Evolutionary conservation across 2,329 filamentous ascomycete genomes (phyloP).

Genomic region (Pochonia chlamydosporia): DNA sequence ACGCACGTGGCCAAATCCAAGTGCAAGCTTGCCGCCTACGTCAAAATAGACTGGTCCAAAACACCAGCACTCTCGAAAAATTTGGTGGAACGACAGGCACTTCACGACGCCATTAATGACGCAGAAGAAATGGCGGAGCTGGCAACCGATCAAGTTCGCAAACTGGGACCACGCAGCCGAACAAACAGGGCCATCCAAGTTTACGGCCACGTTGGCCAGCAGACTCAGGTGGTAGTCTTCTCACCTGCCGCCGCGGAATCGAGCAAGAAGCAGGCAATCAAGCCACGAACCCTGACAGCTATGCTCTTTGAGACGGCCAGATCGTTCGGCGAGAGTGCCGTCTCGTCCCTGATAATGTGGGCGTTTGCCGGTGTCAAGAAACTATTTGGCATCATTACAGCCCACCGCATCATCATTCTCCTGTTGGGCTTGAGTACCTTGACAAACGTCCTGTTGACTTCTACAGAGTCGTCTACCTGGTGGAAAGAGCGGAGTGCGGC

Average conservation of each 20-base stretch:
- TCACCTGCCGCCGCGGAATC: constrained; percentile 42
- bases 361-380: constrained; percentile 60
- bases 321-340: constrained; percentile 69
- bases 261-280: constrained; percentile 53
- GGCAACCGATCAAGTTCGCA: constrained; percentile 70
- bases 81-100: constrained; percentile 63
- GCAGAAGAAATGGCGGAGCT: constrained; percentile 71
- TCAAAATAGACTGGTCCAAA: constrained; percentile 80
- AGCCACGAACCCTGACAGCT: constrained; percentile 55
- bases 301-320: constrained; percentile 67
- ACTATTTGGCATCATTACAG: constrained; percentile 61
- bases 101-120: constrained; percentile 67
- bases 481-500: constrained; percentile 78
- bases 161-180: constrained; percentile 65
- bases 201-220: constrained; percentile 68
- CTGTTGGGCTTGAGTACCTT: constrained; percentile 64
- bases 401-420: constrained; percentile 67
- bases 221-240: constrained; percentile 58
- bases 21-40: constrained; percentile 85
- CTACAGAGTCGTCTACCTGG: constrained; percentile 69
- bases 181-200: constrained; percentile 75
- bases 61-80: constrained; percentile 55
- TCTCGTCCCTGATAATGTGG: constrained; percentile 74
- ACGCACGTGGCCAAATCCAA: constrained; percentile 89
- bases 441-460: constrained; percentile 70